Evolutionary conservation across 495 filamentous ascomycete species (phyloP).

Genomic region (Chaetomium fimeti): DNA sequence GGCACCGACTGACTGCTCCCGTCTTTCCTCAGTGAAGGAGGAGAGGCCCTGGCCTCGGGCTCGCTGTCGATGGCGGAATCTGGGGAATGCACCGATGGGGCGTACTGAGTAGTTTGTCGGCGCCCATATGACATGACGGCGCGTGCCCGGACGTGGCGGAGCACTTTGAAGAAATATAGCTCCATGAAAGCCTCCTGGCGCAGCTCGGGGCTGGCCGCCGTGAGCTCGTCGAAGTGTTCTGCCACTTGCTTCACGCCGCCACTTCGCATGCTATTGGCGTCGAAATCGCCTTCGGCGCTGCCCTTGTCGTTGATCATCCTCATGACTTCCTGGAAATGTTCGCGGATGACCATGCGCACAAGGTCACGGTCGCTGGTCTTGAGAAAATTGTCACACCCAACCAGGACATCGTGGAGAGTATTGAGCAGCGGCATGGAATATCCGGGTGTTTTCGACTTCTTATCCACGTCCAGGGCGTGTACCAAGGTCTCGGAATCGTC

Average conservation of each 20-base stretch:
- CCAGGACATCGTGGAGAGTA: slow-evolving; percentile 40
- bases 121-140: slow-evolving; percentile 29
- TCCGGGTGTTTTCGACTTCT: slow-evolving; percentile 24
- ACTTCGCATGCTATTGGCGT: slow-evolving; percentile 1
- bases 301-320: slow-evolving; percentile 36
- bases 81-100: slow-evolving; percentile 23
- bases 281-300: slow-evolving; percentile 14
- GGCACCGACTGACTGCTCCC: slow-evolving; percentile 24
- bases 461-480: slow-evolving; percentile 9
- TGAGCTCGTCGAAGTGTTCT: slow-evolving; percentile 36
- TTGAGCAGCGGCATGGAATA: slow-evolving; percentile 37
- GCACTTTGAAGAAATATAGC: slow-evolving; percentile 43
- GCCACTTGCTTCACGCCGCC: slow-evolving; percentile 2
- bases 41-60: slow-evolving; percentile 9
- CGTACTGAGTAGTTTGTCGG: slow-evolving; percentile 27
- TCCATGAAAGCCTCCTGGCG: slow-evolving; percentile 44
- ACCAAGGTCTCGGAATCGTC: slow-evolving; percentile 25
- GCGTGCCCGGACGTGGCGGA: slow-evolving; percentile 33
- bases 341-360: slow-evolving; percentile 36
- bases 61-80: slow-evolving; percentile 21
- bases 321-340: slow-evolving; percentile 42
- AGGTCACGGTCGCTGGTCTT: slow-evolving; percentile 28
- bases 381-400: slow-evolving; percentile 36
- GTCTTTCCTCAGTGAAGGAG: background rate
- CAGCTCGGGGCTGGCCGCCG: slow-evolving; percentile 40